Evolutionary conservation across 2,329 filamentous ascomycete species (phyloP).

Genomic region (Talaromyces islandicus): DNA sequence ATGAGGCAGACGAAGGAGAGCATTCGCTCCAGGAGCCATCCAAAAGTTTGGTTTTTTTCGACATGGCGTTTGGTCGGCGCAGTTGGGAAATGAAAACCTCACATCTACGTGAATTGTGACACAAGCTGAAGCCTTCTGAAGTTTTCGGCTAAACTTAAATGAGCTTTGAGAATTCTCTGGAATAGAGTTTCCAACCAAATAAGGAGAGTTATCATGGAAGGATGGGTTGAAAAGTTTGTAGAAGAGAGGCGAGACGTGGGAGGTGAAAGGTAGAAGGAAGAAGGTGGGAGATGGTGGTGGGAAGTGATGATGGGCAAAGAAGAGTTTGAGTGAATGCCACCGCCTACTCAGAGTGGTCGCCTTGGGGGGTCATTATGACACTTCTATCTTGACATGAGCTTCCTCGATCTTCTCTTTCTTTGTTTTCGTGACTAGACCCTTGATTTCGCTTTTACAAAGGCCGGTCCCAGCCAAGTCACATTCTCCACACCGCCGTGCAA

Average conservation of each 20-base stretch:
- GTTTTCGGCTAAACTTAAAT: not conserved
- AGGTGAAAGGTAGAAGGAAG: not conserved
- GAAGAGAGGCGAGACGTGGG: not conserved
- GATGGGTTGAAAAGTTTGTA: not conserved
- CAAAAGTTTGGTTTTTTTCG: not conserved
- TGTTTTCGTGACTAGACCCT: conserved; percentile 56
- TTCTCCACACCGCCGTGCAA: conserved; percentile 74
- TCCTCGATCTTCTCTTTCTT: conserved; percentile 37
- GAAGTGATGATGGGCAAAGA: not conserved
- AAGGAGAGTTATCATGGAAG: not conserved
- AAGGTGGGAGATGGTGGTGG: not conserved
- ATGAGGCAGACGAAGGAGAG: not conserved
- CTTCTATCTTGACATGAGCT: not conserved
- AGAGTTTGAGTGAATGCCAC: not conserved
- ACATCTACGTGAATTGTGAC: not conserved
- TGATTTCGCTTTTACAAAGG: conserved; percentile 68
- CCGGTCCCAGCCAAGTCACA: conserved; percentile 73
- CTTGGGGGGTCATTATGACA: not conserved
- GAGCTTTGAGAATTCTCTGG: too few relatives aligned
- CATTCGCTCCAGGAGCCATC: not conserved
- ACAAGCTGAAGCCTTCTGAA: not conserved
- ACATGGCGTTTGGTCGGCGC: not conserved
- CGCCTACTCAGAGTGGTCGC: not conserved
- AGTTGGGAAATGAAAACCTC: not conserved
- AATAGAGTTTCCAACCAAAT: too few relatives aligned